phyloP scores from a whole-genome alignment of 2,329 filamentous ascomycete species.

The Fusarium sp. region DNA sequence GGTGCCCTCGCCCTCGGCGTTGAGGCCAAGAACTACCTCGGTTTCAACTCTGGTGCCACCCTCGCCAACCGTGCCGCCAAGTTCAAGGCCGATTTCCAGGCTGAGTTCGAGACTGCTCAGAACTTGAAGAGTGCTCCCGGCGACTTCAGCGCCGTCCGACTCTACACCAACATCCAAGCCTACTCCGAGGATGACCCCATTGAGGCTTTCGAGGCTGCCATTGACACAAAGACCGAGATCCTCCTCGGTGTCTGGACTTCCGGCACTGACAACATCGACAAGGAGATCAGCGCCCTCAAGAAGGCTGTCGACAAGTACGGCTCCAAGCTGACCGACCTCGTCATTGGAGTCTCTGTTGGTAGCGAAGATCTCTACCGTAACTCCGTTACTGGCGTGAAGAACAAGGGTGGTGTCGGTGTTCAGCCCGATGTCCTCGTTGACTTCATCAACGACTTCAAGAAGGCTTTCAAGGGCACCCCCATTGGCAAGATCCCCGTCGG shows the following conservation, averaged over 20 bases:
- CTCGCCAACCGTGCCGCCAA: slow-evolving; percentile 60
- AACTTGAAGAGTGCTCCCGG: slow-evolving; percentile 56
- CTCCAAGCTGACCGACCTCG: slow-evolving; percentile 62
- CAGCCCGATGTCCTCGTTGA: slow-evolving; percentile 67
- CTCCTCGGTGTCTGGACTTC: slow-evolving; percentile 74
- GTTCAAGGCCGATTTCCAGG: slow-evolving; percentile 61
- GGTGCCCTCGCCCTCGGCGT: slow-evolving; percentile 53
- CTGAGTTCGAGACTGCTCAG: slow-evolving; percentile 57
- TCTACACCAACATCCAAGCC: slow-evolving; percentile 76
- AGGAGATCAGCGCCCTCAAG: slow-evolving; percentile 70
- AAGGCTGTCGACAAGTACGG: slow-evolving; percentile 66
- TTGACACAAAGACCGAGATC: slow-evolving; percentile 67
- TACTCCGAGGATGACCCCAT: slow-evolving; percentile 79
- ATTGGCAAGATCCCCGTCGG: slow-evolving; percentile 64
- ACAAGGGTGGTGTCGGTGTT: slow-evolving; percentile 70
- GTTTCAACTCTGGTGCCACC: slow-evolving; percentile 64
- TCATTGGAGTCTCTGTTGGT: slow-evolving; percentile 73
- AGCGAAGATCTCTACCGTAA: slow-evolving; percentile 75
- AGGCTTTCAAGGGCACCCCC: slow-evolving; percentile 60
- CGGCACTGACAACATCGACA: slow-evolving; percentile 63
- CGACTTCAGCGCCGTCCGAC: slow-evolving; percentile 67
- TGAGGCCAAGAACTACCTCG: slow-evolving; percentile 60
- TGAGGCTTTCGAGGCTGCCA: slow-evolving; percentile 79
- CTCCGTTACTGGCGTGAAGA: slow-evolving; percentile 69
- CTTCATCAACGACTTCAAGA: slow-evolving; percentile 74